Conservation (phyloP, 2,329 filamentous ascomycete species). For the Sporothrix curviconia region DNA sequence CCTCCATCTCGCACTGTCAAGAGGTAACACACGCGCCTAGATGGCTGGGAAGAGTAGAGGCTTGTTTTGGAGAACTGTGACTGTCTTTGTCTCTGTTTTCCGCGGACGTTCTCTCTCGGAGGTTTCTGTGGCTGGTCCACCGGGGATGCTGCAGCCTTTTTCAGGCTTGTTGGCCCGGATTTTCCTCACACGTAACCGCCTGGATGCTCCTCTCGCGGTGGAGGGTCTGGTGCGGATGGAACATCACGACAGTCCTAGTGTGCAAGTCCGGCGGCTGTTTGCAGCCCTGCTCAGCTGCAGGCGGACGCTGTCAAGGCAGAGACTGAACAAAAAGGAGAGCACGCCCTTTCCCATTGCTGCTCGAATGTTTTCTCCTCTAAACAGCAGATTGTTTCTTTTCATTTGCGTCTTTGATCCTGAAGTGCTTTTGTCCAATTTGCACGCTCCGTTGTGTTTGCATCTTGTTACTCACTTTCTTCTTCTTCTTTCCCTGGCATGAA, state of each 20-base stretch:
- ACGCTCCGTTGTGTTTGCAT: not conserved
- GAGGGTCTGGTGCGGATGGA: not conserved
- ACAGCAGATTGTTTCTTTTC: not conserved
- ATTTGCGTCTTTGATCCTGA: not conserved
- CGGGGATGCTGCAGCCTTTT: not conserved
- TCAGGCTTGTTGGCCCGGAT: not conserved
- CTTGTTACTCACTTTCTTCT: not conserved
- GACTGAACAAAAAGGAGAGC: constrained; percentile 3
- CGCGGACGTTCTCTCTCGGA: not conserved
- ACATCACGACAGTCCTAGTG: not conserved
- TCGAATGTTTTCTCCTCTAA: not conserved
- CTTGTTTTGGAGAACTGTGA: not conserved
- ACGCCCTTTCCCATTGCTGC: not conserved
- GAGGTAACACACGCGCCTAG: constrained; percentile 10
- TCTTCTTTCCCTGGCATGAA: not conserved
- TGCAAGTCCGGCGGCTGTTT: not conserved
- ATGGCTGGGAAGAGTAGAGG: not conserved
- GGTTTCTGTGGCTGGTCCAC: not conserved
- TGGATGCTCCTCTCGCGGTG: not conserved
- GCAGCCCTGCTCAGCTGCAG: not conserved
- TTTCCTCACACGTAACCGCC: not conserved
- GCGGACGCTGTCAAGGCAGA: no score
- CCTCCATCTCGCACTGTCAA: not conserved
- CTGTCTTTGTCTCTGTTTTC: not conserved
- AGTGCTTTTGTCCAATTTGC: not conserved